Percentiles rank a stretch among this genome's conserved stretches.
These are phyloP conservation scores for Vanderwaltozyma tropicalis DNA, from an alignment of 805 yeast species.

Conservation along the genomic window DNA sequence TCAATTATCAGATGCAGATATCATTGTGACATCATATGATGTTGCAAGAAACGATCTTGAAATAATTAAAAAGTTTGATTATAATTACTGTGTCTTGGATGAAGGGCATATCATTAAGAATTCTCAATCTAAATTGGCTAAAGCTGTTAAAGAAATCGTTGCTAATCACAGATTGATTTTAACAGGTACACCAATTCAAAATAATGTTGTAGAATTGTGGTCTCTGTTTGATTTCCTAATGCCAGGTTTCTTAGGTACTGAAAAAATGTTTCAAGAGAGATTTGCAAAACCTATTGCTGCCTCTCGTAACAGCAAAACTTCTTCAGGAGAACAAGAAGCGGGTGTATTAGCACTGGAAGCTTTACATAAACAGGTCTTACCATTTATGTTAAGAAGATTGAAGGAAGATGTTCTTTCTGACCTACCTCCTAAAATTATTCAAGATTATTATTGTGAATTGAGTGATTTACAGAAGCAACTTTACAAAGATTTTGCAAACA, in stretches of 20 bases:
- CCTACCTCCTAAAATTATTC: slow-evolving; percentile 95
- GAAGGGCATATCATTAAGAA: slow-evolving; percentile 98
- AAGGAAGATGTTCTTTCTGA: slow-evolving; percentile 94
- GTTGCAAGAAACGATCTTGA: slow-evolving; percentile 88
- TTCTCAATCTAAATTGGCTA: slow-evolving; percentile 76
- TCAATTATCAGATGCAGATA: slow-evolving; percentile 51
- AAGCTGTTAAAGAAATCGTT: slow-evolving; percentile 68
- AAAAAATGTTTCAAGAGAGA: slow-evolving; percentile 83
- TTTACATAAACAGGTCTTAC: slow-evolving; percentile 89
- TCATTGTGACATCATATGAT: slow-evolving; percentile 91
- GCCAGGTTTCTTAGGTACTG: slow-evolving; percentile 98
- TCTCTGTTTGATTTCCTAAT: slow-evolving; percentile 92
- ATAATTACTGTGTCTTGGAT: slow-evolving; percentile 90
- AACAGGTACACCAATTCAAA: slow-evolving; percentile 97
- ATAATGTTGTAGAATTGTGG: slow-evolving; percentile 94
- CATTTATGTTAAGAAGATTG: slow-evolving; percentile 89
- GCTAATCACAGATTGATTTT: slow-evolving; percentile 86
- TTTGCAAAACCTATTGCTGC: slow-evolving; percentile 98
- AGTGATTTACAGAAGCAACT: slow-evolving; percentile 82
- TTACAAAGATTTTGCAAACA: slow-evolving; percentile 80
- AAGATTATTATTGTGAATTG: slow-evolving; percentile 93
- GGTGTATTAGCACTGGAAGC: slow-evolving; percentile 96
- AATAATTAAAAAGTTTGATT: slow-evolving; percentile 47
- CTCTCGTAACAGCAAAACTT: slow-evolving; percentile 76
- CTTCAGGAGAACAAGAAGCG: slow-evolving; percentile 89